Evolutionary conservation across 768 basidiomycete species (phyloP), one percentile per base, ranked within the genome.

Genomic region (Pisolithus orientalis): DNA sequence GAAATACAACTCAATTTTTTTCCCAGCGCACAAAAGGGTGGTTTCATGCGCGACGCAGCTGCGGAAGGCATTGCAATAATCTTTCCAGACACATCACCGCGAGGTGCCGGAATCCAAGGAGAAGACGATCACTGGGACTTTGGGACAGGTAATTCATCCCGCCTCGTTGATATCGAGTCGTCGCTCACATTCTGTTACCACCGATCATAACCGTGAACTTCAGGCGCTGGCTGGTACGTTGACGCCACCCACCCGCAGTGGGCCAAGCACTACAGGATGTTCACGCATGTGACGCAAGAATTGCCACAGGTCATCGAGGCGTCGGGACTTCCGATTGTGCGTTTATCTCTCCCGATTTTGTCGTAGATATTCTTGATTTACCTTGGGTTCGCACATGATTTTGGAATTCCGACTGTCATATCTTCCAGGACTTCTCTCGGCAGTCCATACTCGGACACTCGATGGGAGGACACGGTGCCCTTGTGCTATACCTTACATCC

Each of bases 401-500:
- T 32, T 6, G 5, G n/a, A 16, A 34, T 24, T 9, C 31, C 11
- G 3, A 11, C 27, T 6, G 43, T 28, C 28, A 44, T 52, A 25
- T 38, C 16, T 3, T 17, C 25, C 60, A 94, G 91, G 92, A 98
- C 73, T 77, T 85, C 58, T 76, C 73, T 31, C 83, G 88, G 47
- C 84, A 90, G 64, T 93, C 92, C 21, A 85, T 98, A 61, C 88
- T 92, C 63, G 96, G 96, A 9, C 96, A 99, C 70, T 93, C 90
- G 43, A 99, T 98, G 96, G 92, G 90, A 52, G 96, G 96, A 2
- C 94, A 96, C 64, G 96, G 96, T 7, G 93, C 96, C 11, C 78
- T 99, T 27, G 87, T 88, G 14, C 70, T 97, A 38, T 97, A 97
- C 70, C 84, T 98, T 43, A 75, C 82, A 50, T 85, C 90, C 31